These are phyloP conservation scores for Austroboletus novae-zelandiae DNA, from an alignment of 1,284 basidiomycete species.

Conservation along the genomic window DNA sequence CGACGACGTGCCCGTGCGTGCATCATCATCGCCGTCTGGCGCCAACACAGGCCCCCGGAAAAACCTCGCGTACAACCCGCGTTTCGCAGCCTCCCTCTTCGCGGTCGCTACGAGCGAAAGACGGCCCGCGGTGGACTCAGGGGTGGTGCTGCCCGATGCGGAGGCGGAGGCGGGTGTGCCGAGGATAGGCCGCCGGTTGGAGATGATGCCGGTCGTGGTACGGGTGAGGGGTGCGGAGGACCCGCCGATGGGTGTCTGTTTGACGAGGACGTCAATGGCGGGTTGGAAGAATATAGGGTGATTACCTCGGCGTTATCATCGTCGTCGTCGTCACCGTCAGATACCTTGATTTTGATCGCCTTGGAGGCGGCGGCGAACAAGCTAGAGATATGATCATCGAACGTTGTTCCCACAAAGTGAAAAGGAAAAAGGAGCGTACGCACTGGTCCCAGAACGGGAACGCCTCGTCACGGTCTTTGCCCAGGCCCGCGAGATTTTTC, in stretches of 20 bases:
- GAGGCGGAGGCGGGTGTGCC: constrained; percentile 50
- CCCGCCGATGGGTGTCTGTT: neutral
- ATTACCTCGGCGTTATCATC: constrained; percentile 33
- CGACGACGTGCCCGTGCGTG: neutral
- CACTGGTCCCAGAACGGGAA: constrained; percentile 98
- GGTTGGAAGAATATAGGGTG: too few species aligned
- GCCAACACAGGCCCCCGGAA: constrained; percentile 70
- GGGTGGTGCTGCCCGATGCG: constrained; percentile 48
- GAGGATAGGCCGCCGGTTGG: constrained; percentile 58
- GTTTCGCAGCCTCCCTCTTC: constrained; percentile 75
- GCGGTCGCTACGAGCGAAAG: constrained; percentile 61
- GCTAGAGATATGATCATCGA: constrained; percentile 38
- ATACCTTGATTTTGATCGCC: constrained; percentile 69
- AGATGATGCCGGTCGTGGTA: constrained; percentile 76
- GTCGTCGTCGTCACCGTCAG: constrained; percentile 47
- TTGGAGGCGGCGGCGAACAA: constrained; percentile 77
- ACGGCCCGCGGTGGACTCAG: constrained; percentile 15
- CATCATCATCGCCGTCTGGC: constrained; percentile 32
- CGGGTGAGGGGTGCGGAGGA: constrained; percentile 41
- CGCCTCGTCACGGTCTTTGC: constrained; percentile 89
- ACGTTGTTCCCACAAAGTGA: too few species aligned
- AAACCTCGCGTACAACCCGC: constrained; percentile 77
- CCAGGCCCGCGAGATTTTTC: constrained; percentile 79
- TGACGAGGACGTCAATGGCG: too few species aligned
- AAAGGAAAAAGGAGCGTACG: constrained; percentile 39